Conservation (phyloP, 306 rosid genomes). For the Astragalus membranaceus region DNA sequence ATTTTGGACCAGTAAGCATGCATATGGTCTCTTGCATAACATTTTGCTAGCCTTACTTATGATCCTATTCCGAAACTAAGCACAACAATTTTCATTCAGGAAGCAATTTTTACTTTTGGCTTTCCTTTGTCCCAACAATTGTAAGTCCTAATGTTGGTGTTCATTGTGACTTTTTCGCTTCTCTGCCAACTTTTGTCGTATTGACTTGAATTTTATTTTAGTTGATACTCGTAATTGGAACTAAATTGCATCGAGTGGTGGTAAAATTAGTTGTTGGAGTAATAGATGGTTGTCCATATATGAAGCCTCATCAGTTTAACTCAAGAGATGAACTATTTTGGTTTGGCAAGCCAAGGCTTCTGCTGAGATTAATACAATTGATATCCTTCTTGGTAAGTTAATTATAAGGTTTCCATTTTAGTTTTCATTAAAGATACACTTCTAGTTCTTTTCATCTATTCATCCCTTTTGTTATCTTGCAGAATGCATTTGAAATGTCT, state of each 20-base stretch:
- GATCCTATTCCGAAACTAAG: slow-evolving; percentile 16
- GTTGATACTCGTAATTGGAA: slow-evolving; percentile 80
- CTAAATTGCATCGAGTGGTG: slow-evolving; percentile 81
- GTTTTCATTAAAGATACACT: neutral
- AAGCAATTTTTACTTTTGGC: slow-evolving; percentile 84
- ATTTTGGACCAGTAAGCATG: neutral
- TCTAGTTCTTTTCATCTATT: neutral
- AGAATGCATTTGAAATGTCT: slow-evolving; percentile 99
- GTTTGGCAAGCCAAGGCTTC: slow-evolving; percentile 83
- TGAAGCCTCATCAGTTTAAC: slow-evolving; percentile 41
- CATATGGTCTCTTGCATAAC: neutral
- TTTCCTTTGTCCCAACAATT: slow-evolving; percentile 82
- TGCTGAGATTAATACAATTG: slow-evolving; percentile 60
- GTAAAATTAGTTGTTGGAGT: slow-evolving; percentile 83
- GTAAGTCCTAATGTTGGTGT: slow-evolving; percentile 41
- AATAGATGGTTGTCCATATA: slow-evolving; percentile 35
- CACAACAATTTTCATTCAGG: slow-evolving; percentile 48
- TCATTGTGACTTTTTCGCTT: neutral
- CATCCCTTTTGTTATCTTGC: slow-evolving; percentile 18
- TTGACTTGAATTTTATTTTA: slow-evolving; percentile 8
- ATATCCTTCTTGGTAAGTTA: slow-evolving; percentile 72
- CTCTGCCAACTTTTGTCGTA: no score
- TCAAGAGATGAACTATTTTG: slow-evolving; percentile 86
- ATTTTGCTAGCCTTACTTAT: neutral
- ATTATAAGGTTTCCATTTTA: neutral